phyloP scores from a whole-genome alignment of 2,329 filamentous ascomycete species.

The Aspergillus sp. region DNA sequence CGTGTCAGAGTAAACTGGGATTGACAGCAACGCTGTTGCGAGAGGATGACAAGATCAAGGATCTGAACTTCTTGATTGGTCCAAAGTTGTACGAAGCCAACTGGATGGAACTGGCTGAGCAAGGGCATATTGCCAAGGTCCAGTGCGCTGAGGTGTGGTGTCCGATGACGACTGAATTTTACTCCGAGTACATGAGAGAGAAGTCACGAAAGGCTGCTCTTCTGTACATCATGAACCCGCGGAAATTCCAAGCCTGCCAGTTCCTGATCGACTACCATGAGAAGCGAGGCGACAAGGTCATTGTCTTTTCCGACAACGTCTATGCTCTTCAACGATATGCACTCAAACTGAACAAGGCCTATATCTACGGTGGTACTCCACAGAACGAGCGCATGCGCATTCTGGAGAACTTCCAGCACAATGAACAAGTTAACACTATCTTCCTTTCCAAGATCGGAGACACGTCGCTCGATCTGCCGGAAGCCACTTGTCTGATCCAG shows the following conservation, averaged over 20 bases:
- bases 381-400: slow-evolving; percentile 84
- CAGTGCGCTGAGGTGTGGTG: slow-evolving; percentile 99
- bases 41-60: slow-evolving; percentile 97
- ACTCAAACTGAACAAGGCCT: slow-evolving; percentile 78
- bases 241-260: slow-evolving; percentile 95
- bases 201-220: slow-evolving; percentile 67
- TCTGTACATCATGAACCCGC: slow-evolving; percentile 95
- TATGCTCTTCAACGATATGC: slow-evolving; percentile 88
- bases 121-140: slow-evolving; percentile 94
- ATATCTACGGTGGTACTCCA: slow-evolving; percentile 85
- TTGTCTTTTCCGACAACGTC: slow-evolving; percentile 97
- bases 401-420: slow-evolving; percentile 92
- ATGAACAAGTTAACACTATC: slow-evolving; percentile 83
- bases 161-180: slow-evolving; percentile 98
- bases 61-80: slow-evolving; percentile 95
- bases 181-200: slow-evolving; percentile 82
- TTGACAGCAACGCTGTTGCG: slow-evolving; percentile 89
- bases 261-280: slow-evolving; percentile 99
- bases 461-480: slow-evolving; percentile 93
- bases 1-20: slow-evolving; percentile 91
- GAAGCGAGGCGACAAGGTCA: slow-evolving; percentile 91
- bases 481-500: slow-evolving; percentile 94
- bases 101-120: slow-evolving; percentile 97
- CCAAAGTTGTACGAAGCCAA: slow-evolving; percentile 98
- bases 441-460: slow-evolving; percentile 98